A percentile compares a stretch with the other conserved stretches of the same genome.
Conservation (phyloP, 129 eudicot genomes). For the Deinandra increscens region DNA sequence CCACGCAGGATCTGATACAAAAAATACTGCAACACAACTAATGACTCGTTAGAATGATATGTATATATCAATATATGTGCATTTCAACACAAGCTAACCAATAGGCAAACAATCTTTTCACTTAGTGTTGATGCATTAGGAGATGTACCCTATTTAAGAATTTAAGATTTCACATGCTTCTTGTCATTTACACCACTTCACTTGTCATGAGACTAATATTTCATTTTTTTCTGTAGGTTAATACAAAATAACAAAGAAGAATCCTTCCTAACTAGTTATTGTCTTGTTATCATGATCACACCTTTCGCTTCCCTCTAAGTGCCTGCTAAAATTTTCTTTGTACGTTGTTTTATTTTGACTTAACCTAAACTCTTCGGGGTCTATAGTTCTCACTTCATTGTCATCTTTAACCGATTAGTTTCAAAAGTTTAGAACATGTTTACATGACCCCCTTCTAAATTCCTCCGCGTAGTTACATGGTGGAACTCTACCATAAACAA, state of each 20-base stretch:
- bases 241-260: too few relatives aligned
- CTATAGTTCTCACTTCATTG: neutral
- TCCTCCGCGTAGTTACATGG: neutral
- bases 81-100: neutral
- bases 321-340: neutral
- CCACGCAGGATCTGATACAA: constrained; percentile 95
- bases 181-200: neutral
- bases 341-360: neutral
- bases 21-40: constrained; percentile 65
- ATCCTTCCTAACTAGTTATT: neutral
- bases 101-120: neutral
- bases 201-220: neutral
- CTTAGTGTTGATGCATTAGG: neutral
- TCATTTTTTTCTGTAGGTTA: neutral
- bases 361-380: constrained; percentile 1
- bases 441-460: neutral
- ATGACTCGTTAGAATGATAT: constrained; percentile 18
- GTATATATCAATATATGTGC: neutral
- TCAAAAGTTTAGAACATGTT: neutral
- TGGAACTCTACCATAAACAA: neutral
- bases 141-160: neutral
- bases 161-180: neutral
- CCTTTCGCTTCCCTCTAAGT: neutral
- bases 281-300: neutral
- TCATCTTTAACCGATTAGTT: neutral